A percentile compares a stretch with the other conserved stretches of the same genome.
phyloP scores from a whole-genome alignment of 371 early-diverging fungal genomes.

The Lichtheimia ramosa region DNA sequence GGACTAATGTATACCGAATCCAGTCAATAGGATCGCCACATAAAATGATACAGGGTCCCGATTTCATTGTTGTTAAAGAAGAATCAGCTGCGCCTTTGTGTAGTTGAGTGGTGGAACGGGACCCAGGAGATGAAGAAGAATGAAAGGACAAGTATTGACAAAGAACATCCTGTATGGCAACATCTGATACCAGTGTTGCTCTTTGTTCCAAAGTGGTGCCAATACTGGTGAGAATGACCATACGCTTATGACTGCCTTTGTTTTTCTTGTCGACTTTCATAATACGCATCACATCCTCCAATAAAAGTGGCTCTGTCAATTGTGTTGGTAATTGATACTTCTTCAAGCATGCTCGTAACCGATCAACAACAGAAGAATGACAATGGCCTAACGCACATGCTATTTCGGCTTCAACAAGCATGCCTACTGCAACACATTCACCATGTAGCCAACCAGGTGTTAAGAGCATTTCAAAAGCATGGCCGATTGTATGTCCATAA shows the following conservation, averaged over 20 bases:
- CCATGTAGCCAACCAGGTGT: slow-evolving; percentile 90
- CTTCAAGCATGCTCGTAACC: slow-evolving; percentile 76
- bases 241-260: slow-evolving; percentile 76
- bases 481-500: slow-evolving; percentile 95
- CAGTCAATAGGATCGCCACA: neutral
- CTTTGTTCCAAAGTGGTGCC: slow-evolving; percentile 79
- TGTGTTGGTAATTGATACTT: slow-evolving; percentile 80
- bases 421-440: slow-evolving; percentile 93
- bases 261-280: slow-evolving; percentile 95
- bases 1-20: neutral
- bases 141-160: neutral
- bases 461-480: slow-evolving; percentile 89
- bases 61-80: neutral
- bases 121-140: neutral
- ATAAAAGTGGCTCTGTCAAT: slow-evolving; percentile 60
- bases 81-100: neutral
- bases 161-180: slow-evolving; percentile 5
- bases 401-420: slow-evolving; percentile 89
- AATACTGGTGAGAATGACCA: slow-evolving; percentile 79
- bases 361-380: slow-evolving; percentile 69
- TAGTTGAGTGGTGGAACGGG: neutral
- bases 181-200: slow-evolving; percentile 62
- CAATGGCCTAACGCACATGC: slow-evolving; percentile 78
- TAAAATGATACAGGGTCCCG: neutral
- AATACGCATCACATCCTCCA: slow-evolving; percentile 76